A percentile compares a stretch with the other conserved stretches of the same genome.
phyloP scores from a whole-genome alignment of 495 filamentous ascomycete genomes.

The Xylaria castorea region DNA sequence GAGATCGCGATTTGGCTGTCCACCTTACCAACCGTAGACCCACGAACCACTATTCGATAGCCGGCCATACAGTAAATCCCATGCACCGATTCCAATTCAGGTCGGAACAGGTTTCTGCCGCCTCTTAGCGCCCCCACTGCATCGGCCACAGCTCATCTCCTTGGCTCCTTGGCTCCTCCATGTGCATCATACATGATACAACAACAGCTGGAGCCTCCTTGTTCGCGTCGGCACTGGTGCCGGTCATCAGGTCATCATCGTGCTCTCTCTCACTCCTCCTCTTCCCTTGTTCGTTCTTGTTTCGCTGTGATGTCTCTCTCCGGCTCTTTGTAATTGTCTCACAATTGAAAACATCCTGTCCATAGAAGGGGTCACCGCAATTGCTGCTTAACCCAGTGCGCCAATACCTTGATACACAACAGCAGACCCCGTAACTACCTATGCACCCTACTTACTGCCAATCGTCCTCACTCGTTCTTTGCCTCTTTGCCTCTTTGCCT shows the following conservation, averaged over 20 bases:
- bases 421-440: neutral
- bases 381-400: neutral
- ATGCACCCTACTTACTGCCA: no score
- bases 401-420: constrained; percentile 4
- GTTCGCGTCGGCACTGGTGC: constrained; percentile 20
- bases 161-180: constrained; percentile 7
- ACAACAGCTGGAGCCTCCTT: constrained; percentile 24
- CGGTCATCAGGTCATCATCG: constrained; percentile 10
- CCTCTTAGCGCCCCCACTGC: constrained; percentile 4
- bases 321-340: constrained; percentile 10
- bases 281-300: neutral
- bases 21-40: neutral
- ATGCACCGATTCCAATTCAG: constrained; percentile 17
- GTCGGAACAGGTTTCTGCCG: constrained; percentile 23
- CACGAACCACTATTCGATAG: constrained; percentile 5
- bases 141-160: neutral
- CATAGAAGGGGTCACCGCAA: neutral
- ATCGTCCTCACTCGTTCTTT: constrained; percentile 4
- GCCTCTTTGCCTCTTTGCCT: constrained; percentile 11
- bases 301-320: neutral
- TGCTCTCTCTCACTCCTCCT: neutral
- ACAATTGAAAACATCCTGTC: constrained; percentile 3
- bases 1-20: constrained; percentile 22
- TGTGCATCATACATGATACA: constrained; percentile 28
- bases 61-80: neutral